Conservation (phyloP, 1,284 basidiomycete genomes). For the Phlebopus sp. region DNA sequence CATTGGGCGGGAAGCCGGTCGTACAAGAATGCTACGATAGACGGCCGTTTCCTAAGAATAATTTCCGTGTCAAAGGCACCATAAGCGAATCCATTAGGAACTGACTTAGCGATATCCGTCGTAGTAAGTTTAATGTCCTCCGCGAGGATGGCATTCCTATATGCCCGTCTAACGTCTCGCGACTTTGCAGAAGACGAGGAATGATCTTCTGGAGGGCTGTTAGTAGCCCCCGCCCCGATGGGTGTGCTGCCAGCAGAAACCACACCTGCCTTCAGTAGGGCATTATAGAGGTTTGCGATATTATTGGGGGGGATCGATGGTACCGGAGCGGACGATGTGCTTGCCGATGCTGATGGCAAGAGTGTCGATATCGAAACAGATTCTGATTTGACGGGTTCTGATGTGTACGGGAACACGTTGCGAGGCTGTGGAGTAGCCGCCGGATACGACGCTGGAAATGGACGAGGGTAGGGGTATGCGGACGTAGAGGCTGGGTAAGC, state of each 20-base stretch:
- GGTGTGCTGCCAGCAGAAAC: slow-evolving; percentile 56
- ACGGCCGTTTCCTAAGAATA: slow-evolving; percentile 55
- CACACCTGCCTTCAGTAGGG: slow-evolving; percentile 73
- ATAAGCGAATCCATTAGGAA: not conserved
- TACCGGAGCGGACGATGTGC: slow-evolving; percentile 26
- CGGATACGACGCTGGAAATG: slow-evolving; percentile 23
- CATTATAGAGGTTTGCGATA: slow-evolving; percentile 61
- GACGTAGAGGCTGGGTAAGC: too few relatives aligned
- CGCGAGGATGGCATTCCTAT: slow-evolving; percentile 69
- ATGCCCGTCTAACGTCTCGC: slow-evolving; percentile 58
- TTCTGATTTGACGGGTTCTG: slow-evolving; percentile 30
- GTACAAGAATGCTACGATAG: slow-evolving; percentile 68
- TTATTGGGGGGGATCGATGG: slow-evolving; percentile 35
- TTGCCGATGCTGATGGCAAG: slow-evolving; percentile 23
- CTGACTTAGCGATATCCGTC: slow-evolving; percentile 72
- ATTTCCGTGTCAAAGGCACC: not conserved
- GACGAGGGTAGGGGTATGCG: too few relatives aligned
- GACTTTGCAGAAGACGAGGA: slow-evolving; percentile 38
- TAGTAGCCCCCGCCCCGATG: slow-evolving; percentile 43
- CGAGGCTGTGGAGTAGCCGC: slow-evolving; percentile 18
- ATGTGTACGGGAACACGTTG: slow-evolving; percentile 21
- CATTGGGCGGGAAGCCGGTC: slow-evolving; percentile 79
- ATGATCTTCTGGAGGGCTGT: slow-evolving; percentile 40
- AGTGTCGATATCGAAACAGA: slow-evolving; percentile 28
- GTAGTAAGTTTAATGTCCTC: slow-evolving; percentile 69